These are phyloP conservation scores for Allium cepa DNA, from an alignment of 106 monocot species.

Conservation along the genomic window DNA sequence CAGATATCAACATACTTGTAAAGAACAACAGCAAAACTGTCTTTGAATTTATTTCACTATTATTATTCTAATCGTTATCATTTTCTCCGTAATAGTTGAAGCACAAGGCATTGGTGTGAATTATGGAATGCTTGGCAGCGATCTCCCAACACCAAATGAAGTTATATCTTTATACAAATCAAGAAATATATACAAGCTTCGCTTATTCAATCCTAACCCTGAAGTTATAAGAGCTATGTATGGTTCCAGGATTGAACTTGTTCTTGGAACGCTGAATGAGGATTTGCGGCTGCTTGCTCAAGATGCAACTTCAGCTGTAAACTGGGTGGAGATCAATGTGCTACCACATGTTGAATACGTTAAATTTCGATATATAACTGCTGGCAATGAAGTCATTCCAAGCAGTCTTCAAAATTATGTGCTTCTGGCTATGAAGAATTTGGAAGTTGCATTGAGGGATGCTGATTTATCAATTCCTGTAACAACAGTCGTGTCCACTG, in stretches of 20 bases:
- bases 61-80: background rate
- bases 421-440: conserved; percentile 11
- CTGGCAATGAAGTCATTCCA: conserved; percentile 9
- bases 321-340: conserved; percentile 23
- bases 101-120: conserved; percentile 18
- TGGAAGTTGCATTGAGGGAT: background rate
- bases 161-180: conserved; percentile 18
- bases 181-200: conserved; percentile 13
- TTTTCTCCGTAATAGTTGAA: background rate
- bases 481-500: conserved; percentile 6
- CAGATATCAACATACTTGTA: background rate
- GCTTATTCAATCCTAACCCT: conserved; percentile 22
- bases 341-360: background rate
- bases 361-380: conserved; percentile 7
- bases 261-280: conserved; percentile 13
- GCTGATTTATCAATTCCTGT: conserved; percentile 1
- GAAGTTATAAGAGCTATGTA: conserved; percentile 13
- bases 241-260: conserved; percentile 14
- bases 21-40: background rate
- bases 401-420: background rate
- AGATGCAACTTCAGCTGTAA: conserved; percentile 2
- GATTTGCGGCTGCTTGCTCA: conserved; percentile 16
- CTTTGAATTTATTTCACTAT: background rate
- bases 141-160: conserved; percentile 17
- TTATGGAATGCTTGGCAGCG: conserved; percentile 25